Conservation (phyloP, 164 flowering plant genomes). For the Umbilicus rupestris region DNA sequence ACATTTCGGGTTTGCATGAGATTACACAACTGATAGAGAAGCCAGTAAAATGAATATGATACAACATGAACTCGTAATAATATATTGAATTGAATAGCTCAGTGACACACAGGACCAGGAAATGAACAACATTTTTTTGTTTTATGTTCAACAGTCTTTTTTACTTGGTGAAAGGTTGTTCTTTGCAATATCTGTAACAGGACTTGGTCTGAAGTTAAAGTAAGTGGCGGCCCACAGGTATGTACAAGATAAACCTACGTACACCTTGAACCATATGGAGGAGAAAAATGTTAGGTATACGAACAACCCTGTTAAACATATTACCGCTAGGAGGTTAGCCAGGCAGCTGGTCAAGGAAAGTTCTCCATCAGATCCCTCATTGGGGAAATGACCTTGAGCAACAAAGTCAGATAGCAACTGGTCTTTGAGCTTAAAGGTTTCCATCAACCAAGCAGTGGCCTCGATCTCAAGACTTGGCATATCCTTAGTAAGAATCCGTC, state of each 20-base stretch:
- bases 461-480: constrained; percentile 58
- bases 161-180: background rate
- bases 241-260: constrained; percentile 44
- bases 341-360: constrained; percentile 53
- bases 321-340: constrained; percentile 29
- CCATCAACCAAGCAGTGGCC: constrained; percentile 55
- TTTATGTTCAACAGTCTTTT: background rate
- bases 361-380: constrained; percentile 51
- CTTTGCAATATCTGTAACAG: constrained; percentile 17
- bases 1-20: background rate
- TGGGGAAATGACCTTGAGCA: constrained; percentile 60
- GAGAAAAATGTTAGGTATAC: constrained; percentile 46
- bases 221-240: constrained; percentile 52
- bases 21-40: background rate
- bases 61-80: background rate
- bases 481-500: constrained; percentile 35
- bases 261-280: constrained; percentile 63
- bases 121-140: background rate
- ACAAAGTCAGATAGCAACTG: constrained; percentile 53
- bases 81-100: background rate
- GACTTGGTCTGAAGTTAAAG: constrained; percentile 46
- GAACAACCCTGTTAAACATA: constrained; percentile 34
- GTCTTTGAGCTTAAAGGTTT: constrained; percentile 49
- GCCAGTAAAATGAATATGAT: too few species aligned
- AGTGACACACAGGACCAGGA: background rate